Percentiles rank a stretch among this genome's conserved stretches.
These are phyloP conservation scores for Fraxinus cuspidata DNA, from an alignment of 257 asterid genomes.

Conservation along the genomic window DNA sequence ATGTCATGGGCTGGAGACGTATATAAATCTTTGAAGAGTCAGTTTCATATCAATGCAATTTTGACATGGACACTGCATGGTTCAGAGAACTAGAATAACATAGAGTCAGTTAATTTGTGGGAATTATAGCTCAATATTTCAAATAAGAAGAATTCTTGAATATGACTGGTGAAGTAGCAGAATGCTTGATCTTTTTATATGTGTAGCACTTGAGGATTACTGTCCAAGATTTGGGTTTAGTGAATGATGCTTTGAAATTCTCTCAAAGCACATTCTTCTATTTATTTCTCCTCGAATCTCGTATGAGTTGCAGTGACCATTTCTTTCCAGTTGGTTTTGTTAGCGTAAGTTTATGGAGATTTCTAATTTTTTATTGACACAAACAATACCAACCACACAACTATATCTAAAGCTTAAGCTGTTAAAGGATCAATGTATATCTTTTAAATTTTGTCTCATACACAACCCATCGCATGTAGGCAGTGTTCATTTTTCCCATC, in stretches of 20 bases:
- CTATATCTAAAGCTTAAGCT: neutral
- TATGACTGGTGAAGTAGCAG: constrained; percentile 1
- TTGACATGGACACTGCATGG: neutral
- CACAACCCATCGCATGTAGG: neutral
- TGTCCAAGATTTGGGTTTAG: neutral
- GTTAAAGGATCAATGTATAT: neutral
- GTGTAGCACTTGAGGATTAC: neutral
- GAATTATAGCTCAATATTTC: neutral
- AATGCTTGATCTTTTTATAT: neutral
- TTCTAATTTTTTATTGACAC: neutral
- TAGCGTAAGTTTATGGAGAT: neutral
- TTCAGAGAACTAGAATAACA: neutral
- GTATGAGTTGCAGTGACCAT: neutral
- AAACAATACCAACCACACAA: neutral
- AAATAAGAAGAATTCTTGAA: neutral
- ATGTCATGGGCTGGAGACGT: neutral
- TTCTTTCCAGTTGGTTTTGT: constrained; percentile 4
- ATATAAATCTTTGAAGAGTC: neutral
- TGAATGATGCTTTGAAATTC: neutral
- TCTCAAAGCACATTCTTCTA: neutral
- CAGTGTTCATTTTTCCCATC: neutral
- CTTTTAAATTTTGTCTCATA: neutral
- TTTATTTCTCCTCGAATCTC: neutral
- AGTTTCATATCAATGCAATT: neutral
- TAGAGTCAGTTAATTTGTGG: neutral